A percentile compares a stretch with the other conserved stretches of the same genome.
Conservation (phyloP, 2,329 filamentous ascomycete species). For the Phialemoniopsis sp. region DNA sequence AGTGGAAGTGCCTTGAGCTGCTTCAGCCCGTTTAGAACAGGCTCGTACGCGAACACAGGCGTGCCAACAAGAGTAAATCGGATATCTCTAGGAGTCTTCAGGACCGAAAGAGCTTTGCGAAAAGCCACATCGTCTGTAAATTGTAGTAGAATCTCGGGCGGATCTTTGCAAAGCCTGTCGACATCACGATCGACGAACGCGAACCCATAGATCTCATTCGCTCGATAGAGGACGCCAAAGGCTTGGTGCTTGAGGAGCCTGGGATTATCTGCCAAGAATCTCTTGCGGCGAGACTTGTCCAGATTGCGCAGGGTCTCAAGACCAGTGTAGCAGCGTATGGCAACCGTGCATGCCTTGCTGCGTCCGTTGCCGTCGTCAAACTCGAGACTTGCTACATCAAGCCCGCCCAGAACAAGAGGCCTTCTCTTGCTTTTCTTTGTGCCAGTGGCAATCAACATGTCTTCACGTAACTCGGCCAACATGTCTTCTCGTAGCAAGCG, state of each 20-base stretch:
- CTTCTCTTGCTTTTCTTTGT: constrained; percentile 39
- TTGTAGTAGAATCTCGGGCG: constrained; percentile 45
- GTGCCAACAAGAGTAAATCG: constrained; percentile 59
- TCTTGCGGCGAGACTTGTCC: constrained; percentile 25
- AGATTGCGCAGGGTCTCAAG: constrained; percentile 35
- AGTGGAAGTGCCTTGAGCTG: constrained; percentile 52
- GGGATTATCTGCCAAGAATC: constrained; percentile 39
- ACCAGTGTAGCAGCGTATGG: constrained; percentile 33
- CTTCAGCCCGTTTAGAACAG: constrained; percentile 58
- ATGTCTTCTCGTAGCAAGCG: constrained; percentile 69
- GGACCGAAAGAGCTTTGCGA: constrained; percentile 36
- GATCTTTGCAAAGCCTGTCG: constrained; percentile 32
- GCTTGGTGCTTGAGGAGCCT: constrained; percentile 54
- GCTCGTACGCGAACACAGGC: constrained; percentile 65
- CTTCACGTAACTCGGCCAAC: constrained; percentile 60
- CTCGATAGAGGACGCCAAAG: constrained; percentile 56
- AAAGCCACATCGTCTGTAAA: constrained; percentile 43
- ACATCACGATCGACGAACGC: constrained; percentile 50
- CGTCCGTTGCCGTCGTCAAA: constrained; percentile 21
- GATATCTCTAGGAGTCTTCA: constrained; percentile 27
- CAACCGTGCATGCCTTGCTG: constrained; percentile 28
- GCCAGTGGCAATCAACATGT: constrained; percentile 46
- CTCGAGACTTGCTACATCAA: constrained; percentile 33
- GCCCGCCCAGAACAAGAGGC: constrained; percentile 28
- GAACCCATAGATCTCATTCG: constrained; percentile 53